phyloP scores from a whole-genome alignment of 106 monocot genomes.

The Ottelia alismoides region DNA sequence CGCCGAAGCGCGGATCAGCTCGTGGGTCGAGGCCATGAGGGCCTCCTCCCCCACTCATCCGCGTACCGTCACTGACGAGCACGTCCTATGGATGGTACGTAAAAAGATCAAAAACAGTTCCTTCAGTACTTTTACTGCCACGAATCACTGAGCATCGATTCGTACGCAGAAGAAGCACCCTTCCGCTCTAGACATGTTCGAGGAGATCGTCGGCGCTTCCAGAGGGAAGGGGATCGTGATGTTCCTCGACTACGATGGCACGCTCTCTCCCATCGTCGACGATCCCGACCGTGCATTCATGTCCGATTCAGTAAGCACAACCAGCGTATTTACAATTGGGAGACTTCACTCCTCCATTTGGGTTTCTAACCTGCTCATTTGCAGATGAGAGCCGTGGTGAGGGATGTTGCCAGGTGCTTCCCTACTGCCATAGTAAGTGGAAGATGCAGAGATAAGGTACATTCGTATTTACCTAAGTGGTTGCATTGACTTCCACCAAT shows the following conservation, averaged over 20 bases:
- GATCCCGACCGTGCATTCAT: no score
- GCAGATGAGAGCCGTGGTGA: no score
- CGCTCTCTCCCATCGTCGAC: no score
- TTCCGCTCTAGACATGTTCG: conserved; percentile 50
- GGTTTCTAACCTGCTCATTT: no score
- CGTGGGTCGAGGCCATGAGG: conserved; percentile 7
- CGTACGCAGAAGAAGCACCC: conserved; percentile 36
- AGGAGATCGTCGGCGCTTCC: conserved; percentile 28
- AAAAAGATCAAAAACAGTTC: conserved; percentile 16
- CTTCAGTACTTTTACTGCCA: background rate
- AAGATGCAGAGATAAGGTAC: conserved; percentile 71
- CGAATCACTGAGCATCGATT: background rate
- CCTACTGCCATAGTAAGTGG: conserved; percentile 85
- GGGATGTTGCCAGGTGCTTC: conserved; percentile 47
- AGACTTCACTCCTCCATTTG: no score
- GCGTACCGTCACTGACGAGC: conserved; percentile 10
- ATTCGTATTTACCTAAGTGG: no score
- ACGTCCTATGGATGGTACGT: conserved; percentile 9
- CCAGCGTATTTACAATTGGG: no score
- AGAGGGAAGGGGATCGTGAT: conserved; percentile 56
- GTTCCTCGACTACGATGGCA: conserved; percentile 79
- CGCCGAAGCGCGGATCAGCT: background rate
- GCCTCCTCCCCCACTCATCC: conserved; percentile 62
- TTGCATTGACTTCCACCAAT: no score
- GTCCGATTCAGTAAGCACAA: no score